Evolutionary conservation across 1,284 basidiomycete genomes (phyloP), one percentile per base, ranked within the genome.

Genomic region (Boletellus dicymbophilus): DNA sequence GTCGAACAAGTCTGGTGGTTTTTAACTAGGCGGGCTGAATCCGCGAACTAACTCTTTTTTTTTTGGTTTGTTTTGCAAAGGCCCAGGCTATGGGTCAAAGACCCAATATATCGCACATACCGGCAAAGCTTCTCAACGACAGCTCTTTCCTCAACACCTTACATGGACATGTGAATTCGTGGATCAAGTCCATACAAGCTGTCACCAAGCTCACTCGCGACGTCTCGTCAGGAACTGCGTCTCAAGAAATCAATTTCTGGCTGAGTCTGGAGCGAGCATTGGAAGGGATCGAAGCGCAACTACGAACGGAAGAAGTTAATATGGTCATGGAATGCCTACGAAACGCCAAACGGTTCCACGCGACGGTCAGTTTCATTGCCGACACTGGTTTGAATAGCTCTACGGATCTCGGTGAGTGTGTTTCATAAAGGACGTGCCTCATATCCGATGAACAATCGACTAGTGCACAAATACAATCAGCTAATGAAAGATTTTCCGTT

Each of bases 211-310:
- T 99, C 16, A 84, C 83, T 2, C 81, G 96, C 27, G 95, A 98
- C 61, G 95, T 98, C n/a, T 81, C 88, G 1, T 93, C 91, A 3
- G 97, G 96, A 1, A 98, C 95, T 0, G 95, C 97, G 2, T 95
- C 93, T 1, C 97, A 99, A 64, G 96, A 99, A 68, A 93, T 99
- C 76, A 98, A 98, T 72, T 99, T 99, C 65, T 99, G 97, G 96
- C 75, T 98, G 28, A 92, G 89, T 65, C 82, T 98, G 72, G 96
- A 99, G 67, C 80, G 90, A 46, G 95, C 95, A 1, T 72, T 98
- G 54, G 96, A 99, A 63, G 88, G 83, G 1, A 98, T 99, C 63
- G 95, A 98, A 66, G 76, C 83, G 2, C 97, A 99, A 66, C 78
- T 99, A 47, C 80, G 88, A 54, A 93, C 92, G 57, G 95, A 98